phyloP scores from a whole-genome alignment of 2,329 filamentous ascomycete species.

The Talaromyces funiculosus region DNA sequence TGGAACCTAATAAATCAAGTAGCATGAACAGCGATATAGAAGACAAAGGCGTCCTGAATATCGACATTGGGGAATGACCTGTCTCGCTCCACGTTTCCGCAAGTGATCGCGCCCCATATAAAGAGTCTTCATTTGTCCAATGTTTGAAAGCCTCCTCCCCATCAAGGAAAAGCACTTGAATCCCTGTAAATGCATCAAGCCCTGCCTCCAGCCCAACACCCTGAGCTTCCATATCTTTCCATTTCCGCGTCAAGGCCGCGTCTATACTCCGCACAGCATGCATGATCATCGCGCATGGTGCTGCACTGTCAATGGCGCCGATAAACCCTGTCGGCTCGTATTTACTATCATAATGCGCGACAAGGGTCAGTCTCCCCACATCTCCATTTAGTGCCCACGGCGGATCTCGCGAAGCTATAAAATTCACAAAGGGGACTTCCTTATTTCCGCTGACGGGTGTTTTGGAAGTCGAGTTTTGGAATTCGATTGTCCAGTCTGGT shows the following conservation, averaged over 20 bases:
- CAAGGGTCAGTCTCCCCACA: constrained; percentile 73
- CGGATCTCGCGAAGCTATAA: constrained; percentile 82
- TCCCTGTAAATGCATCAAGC: constrained; percentile 69
- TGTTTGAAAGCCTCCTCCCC: constrained; percentile 84
- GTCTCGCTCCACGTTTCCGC: constrained; percentile 74
- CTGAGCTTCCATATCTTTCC: constrained; percentile 63
- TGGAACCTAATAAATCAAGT: constrained; percentile 77
- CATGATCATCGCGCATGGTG: constrained; percentile 89
- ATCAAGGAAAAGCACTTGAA: constrained; percentile 86
- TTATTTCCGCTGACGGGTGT: constrained; percentile 69
- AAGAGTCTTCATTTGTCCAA: constrained; percentile 76
- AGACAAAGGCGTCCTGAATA: constrained; percentile 66
- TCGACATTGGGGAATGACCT: constrained; percentile 64
- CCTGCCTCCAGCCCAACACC: constrained; percentile 40
- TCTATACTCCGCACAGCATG: constrained; percentile 79
- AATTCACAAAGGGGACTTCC: constrained; percentile 76
- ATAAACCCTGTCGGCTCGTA: constrained; percentile 77
- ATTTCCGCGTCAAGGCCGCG: constrained; percentile 71
- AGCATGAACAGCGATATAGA: constrained; percentile 85
- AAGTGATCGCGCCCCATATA: constrained; percentile 81
- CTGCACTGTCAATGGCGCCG: constrained; percentile 88
- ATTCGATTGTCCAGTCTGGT: constrained; percentile 71
- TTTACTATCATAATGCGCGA: constrained; percentile 91
- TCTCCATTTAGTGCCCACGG: constrained; percentile 72
- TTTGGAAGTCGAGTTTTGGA: constrained; percentile 83